Base-by-base conservation (phyloP, 805 yeast species). In the Jamesozyma lodderae region DNA sequence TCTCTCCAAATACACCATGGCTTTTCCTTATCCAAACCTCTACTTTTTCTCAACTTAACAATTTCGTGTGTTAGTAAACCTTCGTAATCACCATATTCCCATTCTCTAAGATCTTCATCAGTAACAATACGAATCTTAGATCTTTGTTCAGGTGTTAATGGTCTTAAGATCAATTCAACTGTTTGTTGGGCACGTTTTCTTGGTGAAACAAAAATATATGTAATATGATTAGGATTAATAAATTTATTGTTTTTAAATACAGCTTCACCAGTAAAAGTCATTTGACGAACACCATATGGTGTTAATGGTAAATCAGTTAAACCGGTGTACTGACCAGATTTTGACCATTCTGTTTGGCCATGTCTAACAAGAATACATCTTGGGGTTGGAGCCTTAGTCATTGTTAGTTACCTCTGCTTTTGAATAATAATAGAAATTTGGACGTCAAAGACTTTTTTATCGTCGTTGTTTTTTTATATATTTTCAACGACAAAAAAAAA, bases 41-140 rank as follows among this genome's bases (percentile, higher is more conserved):
- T 68, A 21, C 62, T 49, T 20, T 63, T 62, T 56, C 95, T 74
- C 47, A 75, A 60, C 11, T 67, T 73, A 31, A 70, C 63, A 57
- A 88, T 86, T 51, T 88, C 75, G 6, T 64, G 57, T 2, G 95
- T 81, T 41, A 70, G 56, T 47, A 78, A 60, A 4, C 97, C 97
- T 67, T 90, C 97, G 59, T 90, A 90, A 54, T 84, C 92, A 48
- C 97, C 97, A 53, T 90, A 90, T 48, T 85, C 94, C 96, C 96
- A 90, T 63, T 90, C 97, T 49, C 92, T 73, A 35, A 87, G 62
- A 51, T 85, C 87, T 35, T 82, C 76, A 45, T 77, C 80, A 15
- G 69, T 69, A 41, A 66, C 61, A 31, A 70, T 51, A 7, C 69
- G 64, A 35, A 79, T 68, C 6, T 59, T 45, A 8, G 66, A 45